Evolutionary conservation across 768 basidiomycete genomes (phyloP).

Genomic region (Panaeolus cyanescens): DNA sequence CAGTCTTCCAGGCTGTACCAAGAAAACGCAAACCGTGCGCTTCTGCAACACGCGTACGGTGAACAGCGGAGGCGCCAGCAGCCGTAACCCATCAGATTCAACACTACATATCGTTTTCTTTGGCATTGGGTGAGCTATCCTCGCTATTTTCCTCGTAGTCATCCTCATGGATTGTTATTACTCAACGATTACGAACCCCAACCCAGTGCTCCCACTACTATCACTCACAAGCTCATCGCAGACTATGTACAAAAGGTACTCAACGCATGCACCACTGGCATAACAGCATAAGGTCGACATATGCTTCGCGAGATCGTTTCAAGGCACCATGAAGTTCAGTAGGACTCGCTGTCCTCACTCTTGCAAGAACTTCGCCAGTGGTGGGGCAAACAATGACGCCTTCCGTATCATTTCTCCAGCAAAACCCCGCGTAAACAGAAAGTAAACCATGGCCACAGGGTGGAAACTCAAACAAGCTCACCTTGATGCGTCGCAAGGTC

Average conservation of each 20-base stretch:
- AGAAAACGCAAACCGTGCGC: background rate
- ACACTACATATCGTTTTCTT: conserved; percentile 56
- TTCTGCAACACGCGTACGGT: conserved; percentile 13
- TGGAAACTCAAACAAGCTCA: no score
- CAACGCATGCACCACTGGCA: background rate
- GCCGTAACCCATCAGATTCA: conserved; percentile 25
- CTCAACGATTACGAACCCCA: background rate
- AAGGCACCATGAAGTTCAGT: no score
- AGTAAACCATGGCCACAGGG: no score
- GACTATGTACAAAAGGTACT: background rate
- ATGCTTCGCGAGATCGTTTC: no score
- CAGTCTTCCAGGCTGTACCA: background rate
- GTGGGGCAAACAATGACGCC: no score
- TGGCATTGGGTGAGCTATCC: conserved; percentile 51
- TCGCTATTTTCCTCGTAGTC: background rate
- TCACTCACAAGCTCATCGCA: background rate
- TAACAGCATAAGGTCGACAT: no score
- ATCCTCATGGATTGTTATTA: background rate
- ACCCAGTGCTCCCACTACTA: background rate
- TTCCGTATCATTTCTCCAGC: background rate
- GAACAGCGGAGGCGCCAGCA: conserved; percentile 15
- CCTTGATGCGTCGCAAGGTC: no score
- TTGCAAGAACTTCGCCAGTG: no score
- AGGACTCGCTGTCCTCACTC: no score
- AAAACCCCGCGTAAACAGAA: no score